phyloP scores from a whole-genome alignment of 176 grass and related monocot species.

The Triticum dicoccoides region DNA sequence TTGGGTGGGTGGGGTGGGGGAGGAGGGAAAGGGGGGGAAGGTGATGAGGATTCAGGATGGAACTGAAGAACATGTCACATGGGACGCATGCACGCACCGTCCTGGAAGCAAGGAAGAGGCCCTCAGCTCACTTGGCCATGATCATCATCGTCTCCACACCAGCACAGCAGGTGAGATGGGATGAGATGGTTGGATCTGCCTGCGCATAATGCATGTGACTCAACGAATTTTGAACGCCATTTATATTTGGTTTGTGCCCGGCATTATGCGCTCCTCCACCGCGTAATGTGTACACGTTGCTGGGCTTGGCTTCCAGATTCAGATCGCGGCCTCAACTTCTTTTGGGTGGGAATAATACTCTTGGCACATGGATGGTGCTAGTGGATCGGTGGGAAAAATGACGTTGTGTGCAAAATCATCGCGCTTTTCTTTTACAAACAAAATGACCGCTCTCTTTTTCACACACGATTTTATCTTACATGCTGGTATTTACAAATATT shows the following conservation, averaged over 20 bases:
- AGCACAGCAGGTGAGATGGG: slow-evolving; percentile 22
- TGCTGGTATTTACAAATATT: too few species aligned
- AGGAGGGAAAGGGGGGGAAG: neutral
- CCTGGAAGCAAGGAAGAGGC: slow-evolving; percentile 28
- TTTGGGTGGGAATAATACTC: neutral
- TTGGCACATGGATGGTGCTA: slow-evolving; percentile 28
- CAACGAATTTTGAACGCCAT: slow-evolving; percentile 45
- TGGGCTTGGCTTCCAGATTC: slow-evolving; percentile 30
- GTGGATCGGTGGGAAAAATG: neutral
- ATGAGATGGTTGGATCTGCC: slow-evolving; percentile 33
- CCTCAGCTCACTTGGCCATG: neutral
- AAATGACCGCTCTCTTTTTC: neutral
- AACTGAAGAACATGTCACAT: slow-evolving; percentile 61
- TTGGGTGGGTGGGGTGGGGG: slow-evolving; percentile 42
- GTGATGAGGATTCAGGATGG: neutral
- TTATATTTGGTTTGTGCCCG: slow-evolving; percentile 19
- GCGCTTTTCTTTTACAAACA: neutral
- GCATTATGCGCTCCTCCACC: neutral
- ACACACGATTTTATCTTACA: neutral
- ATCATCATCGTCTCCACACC: slow-evolving; percentile 26
- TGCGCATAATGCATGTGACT: slow-evolving; percentile 52
- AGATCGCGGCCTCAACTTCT: slow-evolving; percentile 3
- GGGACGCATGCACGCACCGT: slow-evolving; percentile 41
- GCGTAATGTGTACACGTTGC: neutral
- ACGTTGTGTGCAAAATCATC: neutral